Evolutionary conservation across 2,329 filamentous ascomycete species (phyloP), one percentile per base, ranked within the genome.

Genomic region (Colletotrichum truncatum): DNA sequence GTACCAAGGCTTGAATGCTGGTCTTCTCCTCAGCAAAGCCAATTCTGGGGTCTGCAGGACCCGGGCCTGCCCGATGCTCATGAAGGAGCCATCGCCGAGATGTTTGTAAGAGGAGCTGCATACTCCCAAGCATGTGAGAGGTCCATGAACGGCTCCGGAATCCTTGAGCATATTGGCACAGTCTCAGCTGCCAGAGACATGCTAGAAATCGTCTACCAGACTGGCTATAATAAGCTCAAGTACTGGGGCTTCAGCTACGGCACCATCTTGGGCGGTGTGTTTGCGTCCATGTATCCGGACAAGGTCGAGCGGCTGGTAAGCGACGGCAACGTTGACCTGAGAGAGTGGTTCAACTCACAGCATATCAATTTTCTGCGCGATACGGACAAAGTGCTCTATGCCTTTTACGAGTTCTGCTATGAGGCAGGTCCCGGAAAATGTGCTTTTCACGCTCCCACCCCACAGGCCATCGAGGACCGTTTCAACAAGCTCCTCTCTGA

Each of bases 181-280:
- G 75, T 78, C 1, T 82, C 79, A 4, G 77, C 81, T 36, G 82
- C 81, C 0, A 73, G 82, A 16, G 83, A 85, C 65, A 77, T 85
- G 80, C 76, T 85, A 0, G 82, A 81, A 68, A 80, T 85, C 10
- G 71, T 83, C 14, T 61, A 79, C 30, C 75, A 79, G 68, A 75
- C 77, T 6, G 82, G 81, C 2, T 69, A 81, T 55, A 71, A 76
- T 4, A 81, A 78, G 72, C 74, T 85, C 6, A 77, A 76, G 45
- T 87, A 85, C 70, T 87, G 84, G 84, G 85, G 85, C 1, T 82
- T 86, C 62, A 86, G 83, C 67, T 87, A 87, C 66, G 85, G 85
- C 9, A 85, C 84, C 7, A 71, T 86, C 2, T 76, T 87, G 0
- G 85, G 85, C 4, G 82, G 80, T 11, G 81, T 81, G 0, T 86